phyloP scores from a whole-genome alignment of 305 asterid species.

The Salvia sclarea region DNA sequence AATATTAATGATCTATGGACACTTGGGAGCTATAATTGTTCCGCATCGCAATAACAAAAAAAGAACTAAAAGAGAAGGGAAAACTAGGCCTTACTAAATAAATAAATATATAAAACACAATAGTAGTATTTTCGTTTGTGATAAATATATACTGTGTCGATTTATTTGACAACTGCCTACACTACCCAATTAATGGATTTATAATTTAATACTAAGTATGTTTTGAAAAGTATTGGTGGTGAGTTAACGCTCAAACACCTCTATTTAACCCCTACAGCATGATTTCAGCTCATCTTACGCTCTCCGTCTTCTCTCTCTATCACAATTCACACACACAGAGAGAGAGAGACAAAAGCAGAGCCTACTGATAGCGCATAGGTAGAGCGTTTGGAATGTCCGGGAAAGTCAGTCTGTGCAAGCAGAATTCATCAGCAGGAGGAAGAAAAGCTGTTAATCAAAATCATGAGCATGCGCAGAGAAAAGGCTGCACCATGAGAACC shows the following conservation, averaged over 20 bases:
- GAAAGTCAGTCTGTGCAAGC: slow-evolving; percentile 26
- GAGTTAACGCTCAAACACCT: neutral
- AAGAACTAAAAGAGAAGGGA: too few relatives aligned
- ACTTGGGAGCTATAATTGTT: too few relatives aligned
- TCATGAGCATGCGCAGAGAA: slow-evolving; percentile 27
- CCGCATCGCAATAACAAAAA: too few relatives aligned
- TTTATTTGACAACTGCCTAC: neutral
- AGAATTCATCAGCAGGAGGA: slow-evolving; percentile 33
- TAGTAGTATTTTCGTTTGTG: too few relatives aligned
- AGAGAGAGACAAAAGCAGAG: neutral
- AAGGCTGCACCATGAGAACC: slow-evolving; percentile 39
- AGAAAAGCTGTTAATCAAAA: slow-evolving; percentile 13
- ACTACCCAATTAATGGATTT: neutral
- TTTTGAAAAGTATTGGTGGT: too few relatives aligned
- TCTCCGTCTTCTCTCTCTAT: neutral
- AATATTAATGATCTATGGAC: too few relatives aligned
- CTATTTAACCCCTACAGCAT: slow-evolving; percentile 35
- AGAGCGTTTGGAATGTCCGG: slow-evolving; percentile 27
- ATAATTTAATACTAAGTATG: neutral
- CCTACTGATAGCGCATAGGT: neutral
- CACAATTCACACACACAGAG: neutral
- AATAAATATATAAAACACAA: too few relatives aligned
- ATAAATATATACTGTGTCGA: too few relatives aligned
- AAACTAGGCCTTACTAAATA: too few relatives aligned
- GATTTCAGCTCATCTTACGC: slow-evolving; percentile 7